Evolutionary conservation across 2,329 filamentous ascomycete genomes (phyloP).

Genomic region (Alternaria sp.): DNA sequence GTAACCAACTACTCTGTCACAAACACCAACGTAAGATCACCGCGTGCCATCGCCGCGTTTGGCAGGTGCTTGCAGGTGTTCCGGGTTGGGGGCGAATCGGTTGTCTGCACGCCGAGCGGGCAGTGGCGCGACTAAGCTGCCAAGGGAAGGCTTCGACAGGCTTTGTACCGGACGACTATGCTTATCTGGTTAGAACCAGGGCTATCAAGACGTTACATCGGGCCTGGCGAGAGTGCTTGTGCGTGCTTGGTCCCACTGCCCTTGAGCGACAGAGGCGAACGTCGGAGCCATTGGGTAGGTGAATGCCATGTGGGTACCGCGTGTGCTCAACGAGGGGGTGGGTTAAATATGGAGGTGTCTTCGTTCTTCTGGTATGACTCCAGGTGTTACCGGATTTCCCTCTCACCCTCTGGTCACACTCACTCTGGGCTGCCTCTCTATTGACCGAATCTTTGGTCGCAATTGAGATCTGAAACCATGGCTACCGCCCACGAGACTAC

Average conservation of each 20-base stretch:
- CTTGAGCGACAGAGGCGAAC: slow-evolving; percentile 17
- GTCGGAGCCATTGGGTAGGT: slow-evolving; percentile 18
- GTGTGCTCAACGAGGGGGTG: slow-evolving; percentile 11
- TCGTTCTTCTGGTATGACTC: slow-evolving; percentile 9
- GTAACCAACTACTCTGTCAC: slow-evolving; percentile 5
- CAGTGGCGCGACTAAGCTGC: slow-evolving; percentile 32
- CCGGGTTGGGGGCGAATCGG: slow-evolving; percentile 9
- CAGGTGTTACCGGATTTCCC: slow-evolving; percentile 18
- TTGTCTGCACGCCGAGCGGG: slow-evolving; percentile 4
- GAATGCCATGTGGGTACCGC: neutral
- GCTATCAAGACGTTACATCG: slow-evolving; percentile 44
- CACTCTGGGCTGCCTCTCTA: slow-evolving; percentile 4
- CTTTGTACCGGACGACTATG: slow-evolving; percentile 25
- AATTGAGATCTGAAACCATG: slow-evolving; percentile 20
- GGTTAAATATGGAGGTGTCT: slow-evolving; percentile 35
- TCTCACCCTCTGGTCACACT: slow-evolving; percentile 6
- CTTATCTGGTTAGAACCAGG: slow-evolving; percentile 13
- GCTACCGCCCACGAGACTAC: slow-evolving; percentile 38
- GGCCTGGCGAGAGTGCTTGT: slow-evolving; percentile 30
- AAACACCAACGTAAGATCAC: slow-evolving; percentile 31
- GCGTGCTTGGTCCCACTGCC: slow-evolving; percentile 24
- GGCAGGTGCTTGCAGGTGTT: slow-evolving; percentile 33
- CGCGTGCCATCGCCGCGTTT: slow-evolving; percentile 13
- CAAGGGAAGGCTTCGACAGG: slow-evolving; percentile 34
- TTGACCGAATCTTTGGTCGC: slow-evolving; percentile 19